Percentiles rank a stretch among this genome's conserved stretches.
These are phyloP conservation scores for Cephalotrichum gorgonifer DNA, from an alignment of 2,329 filamentous ascomycete species.

Conservation along the genomic window DNA sequence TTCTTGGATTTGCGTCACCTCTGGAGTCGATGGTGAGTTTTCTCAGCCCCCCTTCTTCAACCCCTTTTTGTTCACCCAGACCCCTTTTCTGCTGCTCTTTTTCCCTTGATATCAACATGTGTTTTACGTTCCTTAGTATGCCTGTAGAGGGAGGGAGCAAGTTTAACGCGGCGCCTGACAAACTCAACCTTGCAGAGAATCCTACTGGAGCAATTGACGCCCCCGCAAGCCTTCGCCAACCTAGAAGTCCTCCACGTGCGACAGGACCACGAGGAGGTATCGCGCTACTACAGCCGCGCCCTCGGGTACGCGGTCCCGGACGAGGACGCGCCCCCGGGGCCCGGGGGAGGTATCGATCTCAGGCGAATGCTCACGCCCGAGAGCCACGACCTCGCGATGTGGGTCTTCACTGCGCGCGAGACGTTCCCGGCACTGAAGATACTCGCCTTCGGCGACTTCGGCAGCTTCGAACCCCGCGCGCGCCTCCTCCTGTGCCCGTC, in stretches of 20 bases:
- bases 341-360: neutral
- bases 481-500: neutral
- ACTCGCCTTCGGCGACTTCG: slow-evolving; percentile 4
- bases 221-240: neutral
- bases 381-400: neutral
- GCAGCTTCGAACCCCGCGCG: neutral
- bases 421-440: neutral
- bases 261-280: neutral
- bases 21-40: neutral
- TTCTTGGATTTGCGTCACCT: neutral
- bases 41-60: neutral
- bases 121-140: no score
- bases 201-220: neutral
- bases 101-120: no score
- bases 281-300: neutral
- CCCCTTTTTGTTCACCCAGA: no score
- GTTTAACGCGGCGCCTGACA: neutral
- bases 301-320: neutral
- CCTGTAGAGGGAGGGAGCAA: neutral
- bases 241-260: slow-evolving; percentile 1
- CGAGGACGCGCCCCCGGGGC: no score
- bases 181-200: neutral
- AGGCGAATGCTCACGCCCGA: neutral
- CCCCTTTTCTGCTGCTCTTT: neutral
- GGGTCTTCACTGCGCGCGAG: neutral